Conservation (phyloP, 352 stramenopile genomes). For the Globisporangium solare region DNA sequence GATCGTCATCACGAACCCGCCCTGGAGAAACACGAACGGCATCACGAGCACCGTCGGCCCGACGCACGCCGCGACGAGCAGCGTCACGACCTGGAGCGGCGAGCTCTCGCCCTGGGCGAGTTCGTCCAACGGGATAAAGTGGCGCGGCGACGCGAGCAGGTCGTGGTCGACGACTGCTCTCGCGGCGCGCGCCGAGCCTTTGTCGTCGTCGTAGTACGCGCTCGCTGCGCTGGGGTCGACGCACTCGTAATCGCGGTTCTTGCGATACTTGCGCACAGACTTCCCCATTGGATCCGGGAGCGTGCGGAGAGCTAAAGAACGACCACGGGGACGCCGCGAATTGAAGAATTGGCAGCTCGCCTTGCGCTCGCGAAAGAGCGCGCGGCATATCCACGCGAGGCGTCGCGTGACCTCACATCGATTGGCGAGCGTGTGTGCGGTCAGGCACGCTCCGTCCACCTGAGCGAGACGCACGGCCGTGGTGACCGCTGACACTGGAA, state of each 20-base stretch:
- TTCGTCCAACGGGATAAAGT: slow-evolving; percentile 42
- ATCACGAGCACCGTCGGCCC: slow-evolving; percentile 30
- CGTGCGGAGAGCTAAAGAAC: neutral
- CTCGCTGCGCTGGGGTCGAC: slow-evolving; percentile 20
- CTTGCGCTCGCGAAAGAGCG: too few species aligned
- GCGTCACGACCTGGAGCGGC: slow-evolving; percentile 23
- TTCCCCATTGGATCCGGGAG: slow-evolving; percentile 23
- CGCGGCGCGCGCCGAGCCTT: slow-evolving; percentile 11
- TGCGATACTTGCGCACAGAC: slow-evolving; percentile 30
- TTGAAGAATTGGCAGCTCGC: too few species aligned
- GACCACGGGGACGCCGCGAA: too few species aligned
- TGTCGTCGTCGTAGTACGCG: slow-evolving; percentile 31
- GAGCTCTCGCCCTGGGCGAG: slow-evolving; percentile 33
- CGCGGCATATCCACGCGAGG: too few species aligned
- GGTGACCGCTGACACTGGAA: too few species aligned
- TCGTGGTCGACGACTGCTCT: slow-evolving; percentile 24
- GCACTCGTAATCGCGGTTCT: slow-evolving; percentile 28
- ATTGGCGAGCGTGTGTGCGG: too few species aligned
- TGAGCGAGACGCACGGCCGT: too few species aligned
- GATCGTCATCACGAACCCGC: slow-evolving; percentile 38
- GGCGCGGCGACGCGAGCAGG: slow-evolving; percentile 31
- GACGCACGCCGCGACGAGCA: slow-evolving; percentile 29
- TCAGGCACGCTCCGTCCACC: too few species aligned
- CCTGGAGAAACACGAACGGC: slow-evolving; percentile 39
- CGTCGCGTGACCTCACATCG: too few species aligned